Percentiles rank a stretch among this genome's conserved stretches.
These are phyloP conservation scores for Boehmeria nivea DNA, from an alignment of 306 rosid species.

Conservation along the genomic window DNA sequence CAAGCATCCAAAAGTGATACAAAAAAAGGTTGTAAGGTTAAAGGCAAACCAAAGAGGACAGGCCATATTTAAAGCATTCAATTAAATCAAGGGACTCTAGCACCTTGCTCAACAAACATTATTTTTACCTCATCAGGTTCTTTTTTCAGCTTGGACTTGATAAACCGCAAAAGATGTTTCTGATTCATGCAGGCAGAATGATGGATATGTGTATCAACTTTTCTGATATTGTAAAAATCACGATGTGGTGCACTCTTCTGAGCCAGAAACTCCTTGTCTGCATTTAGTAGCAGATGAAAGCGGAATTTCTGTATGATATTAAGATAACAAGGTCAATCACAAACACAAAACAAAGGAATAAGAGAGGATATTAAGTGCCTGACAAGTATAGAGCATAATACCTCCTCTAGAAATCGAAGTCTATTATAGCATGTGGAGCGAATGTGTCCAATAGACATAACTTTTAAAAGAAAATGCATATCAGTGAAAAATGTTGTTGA, in stretches of 20 bases:
- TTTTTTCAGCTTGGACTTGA: constrained; percentile 68
- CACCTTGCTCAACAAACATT: neutral
- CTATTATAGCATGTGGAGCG: constrained; percentile 79
- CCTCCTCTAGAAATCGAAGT: constrained; percentile 81
- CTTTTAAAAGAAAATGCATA: constrained; percentile 64
- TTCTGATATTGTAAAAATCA: constrained; percentile 81
- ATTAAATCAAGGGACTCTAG: too few relatives aligned
- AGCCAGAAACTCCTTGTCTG: constrained; percentile 63
- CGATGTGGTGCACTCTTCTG: constrained; percentile 87
- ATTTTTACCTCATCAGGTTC: constrained; percentile 76
- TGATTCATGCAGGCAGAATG: constrained; percentile 98
- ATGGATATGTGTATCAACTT: constrained; percentile 87
- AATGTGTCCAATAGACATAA: constrained; percentile 69
- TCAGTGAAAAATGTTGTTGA: constrained; percentile 76
- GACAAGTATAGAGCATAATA: constrained; percentile 26
- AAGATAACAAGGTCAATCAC: constrained; percentile 25
- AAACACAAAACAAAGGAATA: constrained; percentile 17
- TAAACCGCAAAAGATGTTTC: constrained; percentile 82
- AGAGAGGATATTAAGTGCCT: constrained; percentile 10
- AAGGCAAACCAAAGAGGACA: neutral
- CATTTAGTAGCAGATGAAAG: constrained; percentile 65
- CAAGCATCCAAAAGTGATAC: constrained; percentile 28
- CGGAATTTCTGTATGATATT: constrained; percentile 69
- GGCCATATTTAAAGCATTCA: neutral
- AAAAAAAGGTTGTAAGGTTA: constrained; percentile 5